Evolutionary conservation across 768 basidiomycete genomes (phyloP), one percentile per base, ranked within the genome.

Genomic region (Ephemerocybe angulata): DNA sequence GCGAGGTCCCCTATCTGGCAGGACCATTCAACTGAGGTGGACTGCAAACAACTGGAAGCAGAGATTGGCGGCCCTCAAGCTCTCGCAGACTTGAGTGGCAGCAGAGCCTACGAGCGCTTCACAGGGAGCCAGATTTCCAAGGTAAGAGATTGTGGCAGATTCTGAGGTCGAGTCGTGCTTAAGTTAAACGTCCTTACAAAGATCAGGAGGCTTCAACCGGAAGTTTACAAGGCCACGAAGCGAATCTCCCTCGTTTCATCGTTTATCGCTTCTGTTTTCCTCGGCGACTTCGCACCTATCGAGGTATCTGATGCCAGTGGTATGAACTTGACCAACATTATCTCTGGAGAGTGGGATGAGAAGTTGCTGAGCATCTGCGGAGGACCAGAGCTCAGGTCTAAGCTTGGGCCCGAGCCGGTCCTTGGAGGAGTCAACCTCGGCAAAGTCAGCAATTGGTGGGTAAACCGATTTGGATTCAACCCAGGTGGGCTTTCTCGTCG

Each of bases 241-340:
- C 78, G 83, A 33, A 85, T 96, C 38, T 89, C 88, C 7, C 77
- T 95, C 29, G 86, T 93, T 7, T 90, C 88, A 12, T 90, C 88
- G 17, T 93, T 90, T 72, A 74, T 93, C 55, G 80, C 90, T 3
- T 92, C 91, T 0, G 67, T 96, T n/a, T 86, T 94, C 65, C 75
- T 92, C 46, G 88, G 90, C 3, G 70, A 71, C 47, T 80, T 93
- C 59, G 87, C 87, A 10, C 88, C 90, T 0, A 86, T 92, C 50
- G 93, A 95, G 61, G 82, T 87, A n/a, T 85, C 86, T 24, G 93
- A 94, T 68, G 90, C 90, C 2, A 91, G 88, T 64, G 93, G 93
- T 0, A 93, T 91, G 90, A 93, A 93, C 65, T 71, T 93, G 27
- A 93, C 90, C 87, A 75, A 90, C 58, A 81, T 93, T 50, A 69